Percentiles rank a stretch among this genome's conserved stretches.
Conservation (phyloP, 495 filamentous ascomycete species). For the Aspergillus haitiensis region DNA sequence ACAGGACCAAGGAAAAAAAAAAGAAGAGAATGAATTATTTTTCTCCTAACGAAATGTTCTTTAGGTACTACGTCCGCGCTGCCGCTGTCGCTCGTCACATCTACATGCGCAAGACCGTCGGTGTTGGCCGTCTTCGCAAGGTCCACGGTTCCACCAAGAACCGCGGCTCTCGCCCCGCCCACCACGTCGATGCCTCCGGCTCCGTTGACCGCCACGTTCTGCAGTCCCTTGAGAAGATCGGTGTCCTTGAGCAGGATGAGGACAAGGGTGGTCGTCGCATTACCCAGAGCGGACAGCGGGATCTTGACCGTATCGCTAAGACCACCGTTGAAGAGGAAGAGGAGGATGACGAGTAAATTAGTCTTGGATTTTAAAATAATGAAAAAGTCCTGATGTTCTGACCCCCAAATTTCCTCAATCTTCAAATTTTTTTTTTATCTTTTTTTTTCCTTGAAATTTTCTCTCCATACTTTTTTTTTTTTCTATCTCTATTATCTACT, state of each 20-base stretch:
- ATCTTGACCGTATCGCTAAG: conserved; percentile 86
- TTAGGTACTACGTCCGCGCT: conserved; percentile 93
- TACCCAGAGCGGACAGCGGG: conserved; percentile 94
- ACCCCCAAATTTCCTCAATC: conserved; percentile 31
- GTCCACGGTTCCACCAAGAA: conserved; percentile 96
- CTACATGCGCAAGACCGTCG: conserved; percentile 98
- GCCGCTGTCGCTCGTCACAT: conserved; percentile 95
- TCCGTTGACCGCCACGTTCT: conserved; percentile 94
- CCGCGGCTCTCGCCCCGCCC: conserved; percentile 83
- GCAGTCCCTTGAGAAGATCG: conserved; percentile 98
- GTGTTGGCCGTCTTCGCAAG: conserved; percentile 89
- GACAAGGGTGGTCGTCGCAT: conserved; percentile 97
- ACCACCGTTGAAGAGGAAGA: conserved; percentile 56
- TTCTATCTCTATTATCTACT: conserved; percentile 10
- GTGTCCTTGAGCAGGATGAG: conserved; percentile 93
- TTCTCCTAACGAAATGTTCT: conserved; percentile 13
- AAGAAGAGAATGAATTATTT: not conserved
- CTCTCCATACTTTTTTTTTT: conserved; percentile 7
- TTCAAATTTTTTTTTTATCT: conserved; percentile 10
- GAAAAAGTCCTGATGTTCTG: conserved; percentile 40
- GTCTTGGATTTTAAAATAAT: conserved; percentile 31
- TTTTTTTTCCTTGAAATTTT: conserved; percentile 15
- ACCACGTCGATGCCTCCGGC: conserved; percentile 95
- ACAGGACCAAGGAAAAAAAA: not conserved
- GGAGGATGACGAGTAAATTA: conserved; percentile 53